Conservation (phyloP, 495 filamentous ascomycete genomes). For the Talaromyces nanjingensis region DNA sequence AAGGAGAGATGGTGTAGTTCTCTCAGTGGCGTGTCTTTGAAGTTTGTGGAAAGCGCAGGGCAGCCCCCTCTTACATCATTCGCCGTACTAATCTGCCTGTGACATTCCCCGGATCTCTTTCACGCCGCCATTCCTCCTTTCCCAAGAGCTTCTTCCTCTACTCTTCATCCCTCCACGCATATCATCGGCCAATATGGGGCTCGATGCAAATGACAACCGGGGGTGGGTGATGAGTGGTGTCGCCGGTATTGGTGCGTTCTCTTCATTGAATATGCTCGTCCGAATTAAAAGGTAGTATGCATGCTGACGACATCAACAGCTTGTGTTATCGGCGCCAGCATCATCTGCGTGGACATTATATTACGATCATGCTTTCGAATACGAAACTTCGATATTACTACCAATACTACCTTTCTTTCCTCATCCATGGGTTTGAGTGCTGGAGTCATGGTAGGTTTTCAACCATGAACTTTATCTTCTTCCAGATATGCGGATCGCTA, state of each 20-base stretch:
- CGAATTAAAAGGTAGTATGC: not conserved
- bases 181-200: conserved; percentile 29
- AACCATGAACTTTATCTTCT: not conserved
- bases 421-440: conserved; percentile 87
- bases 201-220: conserved; percentile 71
- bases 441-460: conserved; percentile 80
- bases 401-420: conserved; percentile 81
- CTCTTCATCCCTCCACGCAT: conserved; percentile 11
- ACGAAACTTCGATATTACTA: conserved; percentile 77
- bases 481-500: not conserved
- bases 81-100: not conserved
- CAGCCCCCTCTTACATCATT: conserved; percentile 5
- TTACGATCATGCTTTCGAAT: conserved; percentile 63
- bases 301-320: conserved; percentile 38
- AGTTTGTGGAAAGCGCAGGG: not conserved
- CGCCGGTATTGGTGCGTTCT: conserved; percentile 66
- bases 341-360: conserved; percentile 81
- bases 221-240: conserved; percentile 90
- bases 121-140: not conserved
- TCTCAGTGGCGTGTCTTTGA: not conserved
- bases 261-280: not conserved
- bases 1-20: not conserved
- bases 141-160: conserved; percentile 9
- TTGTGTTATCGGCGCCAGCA: conserved; percentile 69
- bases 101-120: not conserved